Evolutionary conservation across 106 monocot genomes (phyloP).

Genomic region (Allium cepa): DNA sequence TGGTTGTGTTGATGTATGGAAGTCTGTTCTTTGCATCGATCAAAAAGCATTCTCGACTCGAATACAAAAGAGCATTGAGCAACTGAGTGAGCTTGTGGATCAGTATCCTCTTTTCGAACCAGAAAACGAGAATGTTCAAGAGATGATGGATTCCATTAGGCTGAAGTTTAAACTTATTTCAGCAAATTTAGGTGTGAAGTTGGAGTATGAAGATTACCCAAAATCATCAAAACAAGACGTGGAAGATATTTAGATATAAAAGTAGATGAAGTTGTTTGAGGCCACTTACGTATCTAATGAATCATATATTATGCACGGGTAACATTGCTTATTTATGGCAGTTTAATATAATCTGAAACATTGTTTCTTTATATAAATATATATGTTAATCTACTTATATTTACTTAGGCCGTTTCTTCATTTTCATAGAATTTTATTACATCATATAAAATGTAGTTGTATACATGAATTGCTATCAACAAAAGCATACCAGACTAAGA

Average conservation of each 20-base stretch:
- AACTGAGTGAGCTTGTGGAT: slow-evolving; percentile 23
- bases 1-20: slow-evolving; percentile 42
- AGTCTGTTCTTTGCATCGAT: slow-evolving; percentile 16
- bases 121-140: slow-evolving; percentile 26
- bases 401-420: too few relatives aligned
- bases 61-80: slow-evolving; percentile 20
- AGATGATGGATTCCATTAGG: slow-evolving; percentile 23
- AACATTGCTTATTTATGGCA: too few relatives aligned
- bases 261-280: too few relatives aligned
- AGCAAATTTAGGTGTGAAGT: slow-evolving; percentile 11
- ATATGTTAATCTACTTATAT: too few relatives aligned
- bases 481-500: too few relatives aligned
- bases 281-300: neutral
- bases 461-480: too few relatives aligned
- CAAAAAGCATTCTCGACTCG: slow-evolving; percentile 24
- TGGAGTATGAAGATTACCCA: slow-evolving; percentile 13
- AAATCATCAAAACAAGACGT: slow-evolving; percentile 12
- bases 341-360: too few relatives aligned
- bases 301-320: too few relatives aligned
- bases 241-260: slow-evolving; percentile 6
- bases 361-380: too few relatives aligned
- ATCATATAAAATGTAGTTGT: too few relatives aligned
- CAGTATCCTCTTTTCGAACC: slow-evolving; percentile 35
- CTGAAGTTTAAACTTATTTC: slow-evolving; percentile 9
- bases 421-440: too few relatives aligned